Evolutionary conservation across 2,329 filamentous ascomycete species (phyloP).

Genomic region (Talaromyces rugulosus): DNA sequence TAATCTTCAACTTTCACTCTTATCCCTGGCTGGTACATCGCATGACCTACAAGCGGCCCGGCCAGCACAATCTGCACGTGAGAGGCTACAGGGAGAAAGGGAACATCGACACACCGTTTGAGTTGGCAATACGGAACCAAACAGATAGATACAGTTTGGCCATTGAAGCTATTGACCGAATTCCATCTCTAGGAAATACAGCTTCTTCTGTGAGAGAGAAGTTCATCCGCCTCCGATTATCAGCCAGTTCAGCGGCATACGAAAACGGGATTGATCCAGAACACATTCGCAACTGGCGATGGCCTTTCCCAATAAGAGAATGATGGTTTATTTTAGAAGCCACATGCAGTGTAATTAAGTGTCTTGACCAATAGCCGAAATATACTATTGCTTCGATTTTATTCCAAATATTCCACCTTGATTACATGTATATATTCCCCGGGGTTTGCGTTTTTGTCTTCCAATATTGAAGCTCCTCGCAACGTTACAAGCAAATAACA

Average conservation of each 20-base stretch:
- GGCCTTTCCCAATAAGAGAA: conserved; percentile 44
- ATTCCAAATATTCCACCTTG: neutral
- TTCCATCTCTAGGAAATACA: conserved; percentile 60
- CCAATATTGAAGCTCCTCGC: neutral
- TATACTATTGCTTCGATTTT: neutral
- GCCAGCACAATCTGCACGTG: conserved; percentile 66
- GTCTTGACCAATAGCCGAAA: neutral
- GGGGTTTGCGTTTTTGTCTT: neutral
- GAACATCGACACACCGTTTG: conserved; percentile 76
- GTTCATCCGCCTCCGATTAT: conserved; percentile 62
- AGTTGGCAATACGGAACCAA: conserved; percentile 72
- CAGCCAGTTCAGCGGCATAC: conserved; percentile 61
- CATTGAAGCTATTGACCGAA: conserved; percentile 69
- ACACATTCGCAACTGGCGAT: conserved; percentile 62
- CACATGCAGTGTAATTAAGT: neutral
- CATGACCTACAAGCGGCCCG: conserved; percentile 70
- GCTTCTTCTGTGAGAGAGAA: conserved; percentile 60
- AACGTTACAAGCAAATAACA: neutral
- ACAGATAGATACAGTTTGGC: conserved; percentile 74
- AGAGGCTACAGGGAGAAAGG: conserved; percentile 78
- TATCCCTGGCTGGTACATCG: conserved; percentile 78
- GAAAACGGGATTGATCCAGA: conserved; percentile 67
- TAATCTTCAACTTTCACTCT: conserved; percentile 81
- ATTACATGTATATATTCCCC: neutral
- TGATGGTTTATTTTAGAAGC: conserved; percentile 9